Evolutionary conservation across 495 filamentous ascomycete species (phyloP), one percentile per base, ranked within the genome.

Genomic region (Cudoniella acicularis): DNA sequence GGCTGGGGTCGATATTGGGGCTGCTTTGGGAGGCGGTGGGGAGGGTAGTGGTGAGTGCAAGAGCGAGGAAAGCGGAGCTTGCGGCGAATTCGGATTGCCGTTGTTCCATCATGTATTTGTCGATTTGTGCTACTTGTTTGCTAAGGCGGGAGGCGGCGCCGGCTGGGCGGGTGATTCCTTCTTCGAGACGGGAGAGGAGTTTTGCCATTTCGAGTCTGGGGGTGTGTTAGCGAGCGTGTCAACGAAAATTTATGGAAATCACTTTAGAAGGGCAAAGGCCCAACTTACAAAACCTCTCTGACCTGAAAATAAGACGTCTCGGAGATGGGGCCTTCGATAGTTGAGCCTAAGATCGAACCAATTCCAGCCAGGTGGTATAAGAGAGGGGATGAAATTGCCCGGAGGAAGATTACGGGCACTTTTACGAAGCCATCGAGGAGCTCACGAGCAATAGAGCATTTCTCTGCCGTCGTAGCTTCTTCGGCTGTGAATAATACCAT

Each of bases 331-430:
- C 75, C 76, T 61, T 80, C 75, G 65, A 80, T 75, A 47, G 77
- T 73, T 6, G 76, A 78, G 10, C 72, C 72, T 17, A 82, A 69
- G 54, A 82, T 79, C 16, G 69, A 71, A 18, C 77, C 79, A 36
- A 81, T 77, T 21, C 76, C 76, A 11, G 70, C 77, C 8, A 81
- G 70, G 60, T 81, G 79, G 56, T 80, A 72, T 10, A 80, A 66
- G 25, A 80, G 64, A 45, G 79, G 78, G n/a, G 76, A 74, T 59
- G 73, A 77, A 54, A 82, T 80, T 4, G 76, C 75, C 47, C 70
- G 72, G 45, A 78, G 55, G 56, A 79, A 78, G 45, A 72, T 66
- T 17, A 73, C 64, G 0, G 77, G 79, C 0, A 80, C 72, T 27
- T 70, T 70, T 6, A 68, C 71, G 60, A 81, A 79, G 3, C 69